Evolutionary conservation across 257 asterid species (phyloP).

Genomic region (Ballota nigra): DNA sequence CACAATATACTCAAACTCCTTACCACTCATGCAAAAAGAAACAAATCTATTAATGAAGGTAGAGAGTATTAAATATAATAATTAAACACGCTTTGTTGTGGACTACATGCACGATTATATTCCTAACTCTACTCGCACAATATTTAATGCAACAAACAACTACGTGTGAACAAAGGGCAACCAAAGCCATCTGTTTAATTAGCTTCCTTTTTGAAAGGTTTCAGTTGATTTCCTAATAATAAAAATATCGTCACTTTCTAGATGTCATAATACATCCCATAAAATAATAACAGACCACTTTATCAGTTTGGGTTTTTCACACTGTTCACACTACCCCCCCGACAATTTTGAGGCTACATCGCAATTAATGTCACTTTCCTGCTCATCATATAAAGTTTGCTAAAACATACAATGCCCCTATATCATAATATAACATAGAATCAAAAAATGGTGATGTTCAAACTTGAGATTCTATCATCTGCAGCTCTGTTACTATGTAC

Average conservation of each 20-base stretch:
- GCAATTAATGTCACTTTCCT: background rate
- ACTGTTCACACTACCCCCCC: slow-evolving; percentile 23
- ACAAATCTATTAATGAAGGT: no score
- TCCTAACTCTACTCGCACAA: no score
- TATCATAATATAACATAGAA: background rate
- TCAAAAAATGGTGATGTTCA: slow-evolving; percentile 32
- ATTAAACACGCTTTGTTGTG: no score
- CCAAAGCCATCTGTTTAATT: background rate
- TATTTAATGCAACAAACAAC: background rate
- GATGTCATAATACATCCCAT: no score
- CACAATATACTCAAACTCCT: no score
- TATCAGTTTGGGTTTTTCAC: slow-evolving; percentile 10
- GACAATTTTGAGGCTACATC: background rate
- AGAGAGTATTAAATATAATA: no score
- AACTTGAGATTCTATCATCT: slow-evolving; percentile 23
- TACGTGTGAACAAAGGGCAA: slow-evolving; percentile 9
- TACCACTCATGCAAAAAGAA: no score
- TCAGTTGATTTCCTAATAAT: slow-evolving; percentile 16
- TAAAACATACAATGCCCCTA: background rate
- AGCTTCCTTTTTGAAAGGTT: background rate
- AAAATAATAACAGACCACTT: background rate
- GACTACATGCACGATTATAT: no score
- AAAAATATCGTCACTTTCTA: background rate
- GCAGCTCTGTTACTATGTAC: slow-evolving; percentile 29
- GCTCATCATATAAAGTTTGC: background rate